phyloP scores from a whole-genome alignment of 108 stramenopile species.

The Cyclostephanos tholiformis region DNA sequence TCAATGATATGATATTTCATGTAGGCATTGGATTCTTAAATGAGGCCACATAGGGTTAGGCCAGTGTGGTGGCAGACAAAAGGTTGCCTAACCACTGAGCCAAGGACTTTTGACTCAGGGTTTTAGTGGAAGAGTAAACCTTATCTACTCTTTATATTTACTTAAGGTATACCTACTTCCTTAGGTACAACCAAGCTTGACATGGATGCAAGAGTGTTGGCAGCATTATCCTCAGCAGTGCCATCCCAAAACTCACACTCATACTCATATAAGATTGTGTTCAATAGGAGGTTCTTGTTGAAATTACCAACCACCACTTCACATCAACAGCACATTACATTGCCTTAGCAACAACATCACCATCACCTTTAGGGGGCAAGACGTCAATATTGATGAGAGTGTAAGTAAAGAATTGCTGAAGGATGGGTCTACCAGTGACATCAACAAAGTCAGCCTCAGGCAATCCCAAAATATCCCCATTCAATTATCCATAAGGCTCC shows the following conservation, averaged over 20 bases:
- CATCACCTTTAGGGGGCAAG: constrained; percentile 26
- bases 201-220: constrained; percentile 62
- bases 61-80: constrained; percentile 33
- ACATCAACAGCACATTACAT: constrained; percentile 14
- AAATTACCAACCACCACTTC: constrained; percentile 17
- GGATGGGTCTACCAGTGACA: constrained; percentile 13
- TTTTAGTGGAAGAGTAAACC: too few species aligned
- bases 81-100: too few species aligned
- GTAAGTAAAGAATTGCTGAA: constrained; percentile 29
- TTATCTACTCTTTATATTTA: too few species aligned
- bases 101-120: too few species aligned
- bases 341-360: constrained; percentile 23
- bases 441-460: constrained; percentile 41
- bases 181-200: too few species aligned
- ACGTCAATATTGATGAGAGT: constrained; percentile 41
- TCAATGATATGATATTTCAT: background rate
- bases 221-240: constrained; percentile 23
- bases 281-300: constrained; percentile 23
- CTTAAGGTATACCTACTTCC: too few species aligned
- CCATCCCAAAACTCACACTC: too few species aligned
- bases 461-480: constrained; percentile 8
- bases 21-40: too few species aligned
- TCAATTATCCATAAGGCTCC: background rate
- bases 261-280: constrained; percentile 22
- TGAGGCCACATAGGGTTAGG: too few species aligned